Base-by-base conservation (phyloP, 306 rosid genomes). In the Inga leiocalycina region DNA sequence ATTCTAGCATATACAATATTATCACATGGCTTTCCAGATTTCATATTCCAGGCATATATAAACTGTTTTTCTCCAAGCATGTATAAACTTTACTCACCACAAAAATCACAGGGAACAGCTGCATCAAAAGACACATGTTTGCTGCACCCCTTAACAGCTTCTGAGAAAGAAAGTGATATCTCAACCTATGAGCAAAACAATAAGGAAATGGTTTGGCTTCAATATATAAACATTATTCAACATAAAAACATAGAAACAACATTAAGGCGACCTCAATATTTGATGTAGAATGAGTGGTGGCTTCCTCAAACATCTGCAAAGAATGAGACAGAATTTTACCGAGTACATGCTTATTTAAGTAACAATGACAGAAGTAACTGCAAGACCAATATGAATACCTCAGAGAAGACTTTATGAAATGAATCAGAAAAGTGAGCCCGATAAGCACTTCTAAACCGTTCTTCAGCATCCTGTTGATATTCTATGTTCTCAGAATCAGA, bases 71-170 rank as follows among this genome's bases (percentile, higher is more conserved):
- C 20, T 75, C 77, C 80, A 67, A 71, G 12, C 75, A 78, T 70
- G 78, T 78, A 45, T 35, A 61, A 80, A 84, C 71, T 83, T 80
- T 44, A 89, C 97, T 95, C 87, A 96, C 99, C 3, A 62, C 99
- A 96, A 81, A 82, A 79, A 88, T 87, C 92, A 30, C 99, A 96
- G 77, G 98, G 97, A 89, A 92, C 92, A 13, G 85, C 57, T 32
- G 98, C 91, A 81, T 90, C 86, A 85, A 93, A 88, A 45, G 98
- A 93, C 71, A 94, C 79, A 59, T 86, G 71, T 85, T 86, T 94
- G 80, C 88, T 91, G 91, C 99, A 94, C 81, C 99, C 99, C 80
- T 88, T 85, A 12, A 88, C 92, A 73, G 98, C 97, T 92, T 96
- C 98, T 20, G 88, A 70, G 83, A 96, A 96, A 67, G 95, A 88